Base-by-base conservation (phyloP, 169 alveolate species). In the Plasmodium gaboni region DNA sequence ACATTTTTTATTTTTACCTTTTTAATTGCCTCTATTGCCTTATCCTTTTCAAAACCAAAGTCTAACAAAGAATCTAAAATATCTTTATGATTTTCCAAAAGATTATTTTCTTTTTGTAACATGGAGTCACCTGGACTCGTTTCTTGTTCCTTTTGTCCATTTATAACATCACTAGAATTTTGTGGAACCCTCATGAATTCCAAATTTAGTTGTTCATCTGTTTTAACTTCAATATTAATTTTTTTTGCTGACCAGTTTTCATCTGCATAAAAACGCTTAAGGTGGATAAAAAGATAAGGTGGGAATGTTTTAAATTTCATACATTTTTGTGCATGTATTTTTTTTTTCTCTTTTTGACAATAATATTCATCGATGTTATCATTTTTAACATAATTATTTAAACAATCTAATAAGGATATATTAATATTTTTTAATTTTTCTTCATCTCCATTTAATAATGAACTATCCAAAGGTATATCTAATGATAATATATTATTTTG, bases 191-290 rank as follows among this genome's bases (percentile, higher is more conserved):
- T 32, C 89, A 76, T 76, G 48, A 76, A 76, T 57, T 76, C 89
- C 2, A 76, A 15, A 44, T 76, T 51, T 6, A 76, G 15, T 9
- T 76, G 24, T 17, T 68, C 78, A 53, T 86, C 70, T n/a, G 94
- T 92, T 88, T 88, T 87, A 4, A 93, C 93, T 17, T 92, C 76
- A 44, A 92, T 71, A 22, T 94, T 78, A 63, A 92, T 92, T 59
- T 93, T 93, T 78, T 87, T 87, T n/a, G 94, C 92, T 48, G 67
- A 87, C 94, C 93, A 87, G 17, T 92, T 61, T 57, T 88, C 89
- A 48, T 89, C 94, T 6, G 88, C 88, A 61, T 89, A 93, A 68
- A 94, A 94, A 38, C 95, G 88, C 74, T 95, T 93, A 44, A 95
- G 94, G 38, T 93, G 92, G 48, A 93, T 89, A 48, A 90, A 70